Evolutionary conservation across 1,139 yeast genomes (phyloP), one percentile per base, ranked within the genome.

Genomic region (Yamadazyma diospyri): DNA sequence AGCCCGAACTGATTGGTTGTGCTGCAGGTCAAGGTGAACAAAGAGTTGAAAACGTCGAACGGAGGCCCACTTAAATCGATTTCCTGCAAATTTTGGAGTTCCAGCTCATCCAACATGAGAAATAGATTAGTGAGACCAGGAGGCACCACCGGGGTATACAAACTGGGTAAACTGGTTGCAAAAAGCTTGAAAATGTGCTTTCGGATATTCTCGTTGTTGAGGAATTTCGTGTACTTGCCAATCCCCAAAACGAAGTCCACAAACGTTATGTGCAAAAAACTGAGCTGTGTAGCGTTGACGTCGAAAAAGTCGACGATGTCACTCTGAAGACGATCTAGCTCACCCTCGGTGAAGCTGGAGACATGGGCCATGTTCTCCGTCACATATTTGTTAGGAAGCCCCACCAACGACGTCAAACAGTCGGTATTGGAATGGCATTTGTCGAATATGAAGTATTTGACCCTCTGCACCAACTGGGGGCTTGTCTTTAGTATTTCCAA

Each of bases 241-340:
- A 59, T 48, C 1, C 67, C 66, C 12, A 39, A 40, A 10, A 47
- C 30, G 35, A 55, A 58, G 35, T 63, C 64, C 17, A 52, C 38
- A 36, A 62, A 63, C 4, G 68, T 57, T 25, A 62, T 61, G 36
- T 64, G 69, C 20, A 64, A 42, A 35, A 62, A 61, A 33, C 52
- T 56, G 34, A 62, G 44, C 25, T 53, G 54, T 2, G 35, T 28
- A 21, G 64, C 52, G 29, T 48, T 34, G 11, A 38, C 22, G 2
- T 60, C 66, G 41, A 64, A 59, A 35, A 53, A 54, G 6, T 53
- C 57, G 24, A 62, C 50, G 12, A 59, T 39, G 21, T 48, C 43
- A 24, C 29, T 37, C 27, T 45, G 49, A 4, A 36, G 12, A 13
- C 2, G 21, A 32, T 29, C 26, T 13, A 36, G 22, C 14, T 36